A percentile compares a stretch with the other conserved stretches of the same genome.
phyloP scores from a whole-genome alignment of 2,329 filamentous ascomycete species.

The Diaporthe sp. region DNA sequence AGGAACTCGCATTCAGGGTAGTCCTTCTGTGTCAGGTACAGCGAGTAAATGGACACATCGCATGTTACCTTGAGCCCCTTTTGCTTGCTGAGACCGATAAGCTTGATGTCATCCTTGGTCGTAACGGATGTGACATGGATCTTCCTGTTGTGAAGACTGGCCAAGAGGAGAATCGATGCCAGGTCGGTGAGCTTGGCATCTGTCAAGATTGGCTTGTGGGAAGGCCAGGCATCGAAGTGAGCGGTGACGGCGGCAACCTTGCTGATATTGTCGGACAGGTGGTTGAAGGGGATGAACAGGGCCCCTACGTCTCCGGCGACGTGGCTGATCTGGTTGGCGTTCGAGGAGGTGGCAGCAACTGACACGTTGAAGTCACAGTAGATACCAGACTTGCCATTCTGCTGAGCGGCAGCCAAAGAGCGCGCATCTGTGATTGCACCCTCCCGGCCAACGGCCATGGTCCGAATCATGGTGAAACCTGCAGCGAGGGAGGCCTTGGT shows the following conservation, averaged over 20 bases:
- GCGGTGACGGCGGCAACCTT: conserved; percentile 84
- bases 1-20: conserved; percentile 77
- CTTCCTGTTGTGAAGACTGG: conserved; percentile 82
- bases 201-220: conserved; percentile 84
- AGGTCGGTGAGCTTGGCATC: conserved; percentile 86
- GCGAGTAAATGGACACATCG: conserved; percentile 84
- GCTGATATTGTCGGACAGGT: conserved; percentile 85
- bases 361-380: conserved; percentile 88
- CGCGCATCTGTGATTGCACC: conserved; percentile 80
- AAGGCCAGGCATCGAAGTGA: conserved; percentile 84
- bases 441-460: conserved; percentile 82
- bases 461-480: conserved; percentile 85
- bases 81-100: conserved; percentile 83
- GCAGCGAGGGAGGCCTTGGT: conserved; percentile 81
- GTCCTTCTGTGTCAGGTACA: conserved; percentile 81
- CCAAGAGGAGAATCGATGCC: conserved; percentile 83
- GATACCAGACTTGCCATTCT: conserved; percentile 76
- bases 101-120: conserved; percentile 83
- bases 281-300: conserved; percentile 86
- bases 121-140: conserved; percentile 86
- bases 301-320: conserved; percentile 82
- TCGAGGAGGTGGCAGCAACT: conserved; percentile 79
- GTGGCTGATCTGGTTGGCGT: conserved; percentile 81
- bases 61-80: conserved; percentile 88
- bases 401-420: conserved; percentile 79